A percentile compares a stretch with the other conserved stretches of the same genome.
Conservation (phyloP, 2,329 filamentous ascomycete genomes). For the Cladosporium phlei region DNA sequence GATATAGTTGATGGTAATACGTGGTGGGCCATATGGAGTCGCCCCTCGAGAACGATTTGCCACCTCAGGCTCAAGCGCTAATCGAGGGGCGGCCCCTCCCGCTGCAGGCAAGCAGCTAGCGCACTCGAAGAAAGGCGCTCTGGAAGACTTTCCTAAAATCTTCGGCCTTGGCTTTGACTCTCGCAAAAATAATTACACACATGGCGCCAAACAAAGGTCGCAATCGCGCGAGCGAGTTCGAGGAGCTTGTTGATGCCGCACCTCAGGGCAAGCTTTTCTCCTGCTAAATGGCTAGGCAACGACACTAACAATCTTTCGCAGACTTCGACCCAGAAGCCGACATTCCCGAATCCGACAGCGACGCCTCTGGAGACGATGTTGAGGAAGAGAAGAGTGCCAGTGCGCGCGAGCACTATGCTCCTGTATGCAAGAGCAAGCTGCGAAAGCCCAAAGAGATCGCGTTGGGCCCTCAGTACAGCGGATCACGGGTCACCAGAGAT, state of each 20-base stretch:
- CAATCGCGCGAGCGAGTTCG: slow-evolving; percentile 28
- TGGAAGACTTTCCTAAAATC: too few relatives aligned
- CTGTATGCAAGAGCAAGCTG: slow-evolving; percentile 78
- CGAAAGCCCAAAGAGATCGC: slow-evolving; percentile 64
- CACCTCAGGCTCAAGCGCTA: too few relatives aligned
- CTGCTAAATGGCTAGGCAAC: slow-evolving; percentile 1
- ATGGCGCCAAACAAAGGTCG: slow-evolving; percentile 26
- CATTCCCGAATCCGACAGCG: slow-evolving; percentile 40
- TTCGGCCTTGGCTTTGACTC: slow-evolving; percentile 4
- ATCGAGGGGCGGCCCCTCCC: too few relatives aligned
- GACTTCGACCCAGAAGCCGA: slow-evolving; percentile 77
- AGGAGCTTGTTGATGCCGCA: slow-evolving; percentile 23
- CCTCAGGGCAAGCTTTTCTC: slow-evolving; percentile 25
- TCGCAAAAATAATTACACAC: background rate
- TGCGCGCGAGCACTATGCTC: slow-evolving; percentile 81
- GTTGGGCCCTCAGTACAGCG: slow-evolving; percentile 76
- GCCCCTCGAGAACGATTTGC: too few relatives aligned
- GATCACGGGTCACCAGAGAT: slow-evolving; percentile 67
- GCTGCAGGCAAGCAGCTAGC: too few relatives aligned
- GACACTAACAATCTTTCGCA: slow-evolving; percentile 33
- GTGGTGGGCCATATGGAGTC: too few relatives aligned
- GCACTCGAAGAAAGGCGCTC: too few relatives aligned
- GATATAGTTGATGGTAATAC: too few relatives aligned
- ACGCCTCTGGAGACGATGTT: slow-evolving; percentile 46
- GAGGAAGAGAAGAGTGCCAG: slow-evolving; percentile 37